phyloP scores from a whole-genome alignment of 805 yeast genomes.

The Torulaspora franciscae region DNA sequence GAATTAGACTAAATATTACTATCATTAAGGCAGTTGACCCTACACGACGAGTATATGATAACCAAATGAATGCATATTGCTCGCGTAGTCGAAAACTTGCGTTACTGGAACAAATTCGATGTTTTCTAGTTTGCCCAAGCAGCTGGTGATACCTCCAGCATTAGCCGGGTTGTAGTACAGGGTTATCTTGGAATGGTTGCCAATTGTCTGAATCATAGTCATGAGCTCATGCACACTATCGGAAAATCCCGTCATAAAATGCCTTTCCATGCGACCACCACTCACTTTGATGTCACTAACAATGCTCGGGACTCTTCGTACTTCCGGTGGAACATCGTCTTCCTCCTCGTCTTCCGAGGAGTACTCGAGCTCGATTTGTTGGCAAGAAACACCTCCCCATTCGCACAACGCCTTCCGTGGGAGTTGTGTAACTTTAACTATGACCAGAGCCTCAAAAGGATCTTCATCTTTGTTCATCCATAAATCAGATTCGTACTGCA shows the following conservation, averaged over 20 bases:
- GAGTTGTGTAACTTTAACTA: constrained; percentile 51
- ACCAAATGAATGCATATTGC: constrained; percentile 19
- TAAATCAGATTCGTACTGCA: constrained; percentile 20
- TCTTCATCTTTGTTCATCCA: constrained; percentile 28
- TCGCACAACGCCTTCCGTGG: constrained; percentile 66
- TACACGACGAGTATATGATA: constrained; percentile 11
- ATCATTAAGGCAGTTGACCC: background rate
- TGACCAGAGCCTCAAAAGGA: constrained; percentile 36
- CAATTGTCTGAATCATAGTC: background rate
- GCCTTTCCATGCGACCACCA: constrained; percentile 7
- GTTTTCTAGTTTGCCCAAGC: constrained; percentile 2
- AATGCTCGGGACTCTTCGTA: background rate
- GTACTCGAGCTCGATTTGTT: constrained; percentile 35
- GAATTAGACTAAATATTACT: background rate
- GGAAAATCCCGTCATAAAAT: constrained; percentile 22
- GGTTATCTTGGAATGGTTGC: constrained; percentile 14
- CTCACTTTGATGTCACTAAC: constrained; percentile 6
- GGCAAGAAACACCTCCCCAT: constrained; percentile 64
- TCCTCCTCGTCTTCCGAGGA: constrained; percentile 38
- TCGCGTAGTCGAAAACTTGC: constrained; percentile 25
- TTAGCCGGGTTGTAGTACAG: constrained; percentile 18
- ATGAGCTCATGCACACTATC: constrained; percentile 14
- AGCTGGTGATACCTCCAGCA: background rate
- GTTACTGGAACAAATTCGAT: constrained; percentile 29
- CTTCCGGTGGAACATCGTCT: background rate